Evolutionary conservation across 192 early-diverging fungal genomes (phyloP), one percentile per base, ranked within the genome.

Genomic region (Umbelopsis ramanniana): DNA sequence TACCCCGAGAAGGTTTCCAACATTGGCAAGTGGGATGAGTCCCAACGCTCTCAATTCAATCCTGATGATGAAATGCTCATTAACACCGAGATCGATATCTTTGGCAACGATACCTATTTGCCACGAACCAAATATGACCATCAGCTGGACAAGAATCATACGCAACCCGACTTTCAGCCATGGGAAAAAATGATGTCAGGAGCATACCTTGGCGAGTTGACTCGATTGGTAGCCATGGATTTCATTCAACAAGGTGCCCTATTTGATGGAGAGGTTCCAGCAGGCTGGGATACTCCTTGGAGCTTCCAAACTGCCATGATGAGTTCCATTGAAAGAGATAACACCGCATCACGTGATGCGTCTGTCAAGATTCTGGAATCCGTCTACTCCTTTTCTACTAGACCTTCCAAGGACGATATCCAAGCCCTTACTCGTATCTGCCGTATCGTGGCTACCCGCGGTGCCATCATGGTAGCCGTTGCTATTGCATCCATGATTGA

Each of bases 161-260:
- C 84, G 52, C 93, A 94, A 76, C 91, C 93, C 21, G 87, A 89
- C 68, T 89, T 91, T 78, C 97, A 96, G 77, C 89, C 89, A 15
- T 98, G 93, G 82, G 97, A 99, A 82, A 99, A 98, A 85, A 93
- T 96, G 89, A 90, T 98, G 69, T 95, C 94, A 40, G 97, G 96
- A 74, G 87, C 93, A 77, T 99, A 97, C 74, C 80, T 99, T 72
- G 96, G 96, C 70, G 97, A 99, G 81, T 79, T 99, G 40, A 89
- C 89, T 10, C 91, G 97, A 33, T 83, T 92, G 76, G 84, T 91
- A 35, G 71, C 93, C 29, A 78, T 95, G 52, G 95, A 97, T 82
- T 85, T 97, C 71, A 88, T 94, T 60, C 84, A 93, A 70, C 88
- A 88, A 69, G 90, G 91, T 54, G 86, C 89, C 52, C 81, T 95